These are phyloP conservation scores for Ascochyta koolunga DNA, from an alignment of 2,329 filamentous ascomycete species.

Conservation along the genomic window DNA sequence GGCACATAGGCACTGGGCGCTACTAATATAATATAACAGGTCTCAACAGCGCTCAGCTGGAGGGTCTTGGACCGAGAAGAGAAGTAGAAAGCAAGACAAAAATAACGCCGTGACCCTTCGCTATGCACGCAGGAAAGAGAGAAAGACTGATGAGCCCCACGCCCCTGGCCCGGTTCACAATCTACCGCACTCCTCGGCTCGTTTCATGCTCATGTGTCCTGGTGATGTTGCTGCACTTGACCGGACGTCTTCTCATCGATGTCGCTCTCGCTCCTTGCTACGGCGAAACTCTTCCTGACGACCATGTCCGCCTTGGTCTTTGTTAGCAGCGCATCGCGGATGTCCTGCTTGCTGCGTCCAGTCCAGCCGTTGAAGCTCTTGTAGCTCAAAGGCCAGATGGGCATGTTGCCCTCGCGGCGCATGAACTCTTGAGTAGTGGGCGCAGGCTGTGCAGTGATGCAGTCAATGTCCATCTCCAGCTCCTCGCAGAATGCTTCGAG, in stretches of 20 bases:
- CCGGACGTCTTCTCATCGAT: conserved; percentile 30
- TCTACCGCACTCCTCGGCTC: conserved; percentile 2
- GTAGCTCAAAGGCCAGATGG: conserved; percentile 62
- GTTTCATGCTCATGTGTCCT: not conserved
- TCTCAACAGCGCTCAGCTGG: conserved; percentile 7
- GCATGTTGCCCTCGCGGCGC: conserved; percentile 55
- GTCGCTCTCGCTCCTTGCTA: conserved; percentile 21
- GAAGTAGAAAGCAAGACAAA: not conserved
- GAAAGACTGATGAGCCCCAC: conserved; percentile 2
- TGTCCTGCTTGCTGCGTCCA: conserved; percentile 46
- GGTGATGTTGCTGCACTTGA: conserved; percentile 23
- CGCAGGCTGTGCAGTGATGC: conserved; percentile 66
- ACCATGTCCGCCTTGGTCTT: conserved; percentile 49
- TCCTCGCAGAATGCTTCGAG: conserved; percentile 76
- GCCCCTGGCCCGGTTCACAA: not conserved
- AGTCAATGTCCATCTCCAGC: conserved; percentile 74
- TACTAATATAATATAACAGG: conserved; percentile 1
- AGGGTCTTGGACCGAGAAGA: not conserved
- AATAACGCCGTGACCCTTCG: conserved; percentile 14
- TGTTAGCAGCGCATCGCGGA: conserved; percentile 52
- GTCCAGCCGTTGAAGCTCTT: conserved; percentile 50
- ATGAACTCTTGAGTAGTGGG: conserved; percentile 62
- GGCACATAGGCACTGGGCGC: conserved; percentile 8
- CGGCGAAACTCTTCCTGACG: conserved; percentile 39
- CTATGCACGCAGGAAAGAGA: conserved; percentile 19